Evolutionary conservation across 306 rosid genomes (phyloP).

Genomic region (Gillenia trifoliata): DNA sequence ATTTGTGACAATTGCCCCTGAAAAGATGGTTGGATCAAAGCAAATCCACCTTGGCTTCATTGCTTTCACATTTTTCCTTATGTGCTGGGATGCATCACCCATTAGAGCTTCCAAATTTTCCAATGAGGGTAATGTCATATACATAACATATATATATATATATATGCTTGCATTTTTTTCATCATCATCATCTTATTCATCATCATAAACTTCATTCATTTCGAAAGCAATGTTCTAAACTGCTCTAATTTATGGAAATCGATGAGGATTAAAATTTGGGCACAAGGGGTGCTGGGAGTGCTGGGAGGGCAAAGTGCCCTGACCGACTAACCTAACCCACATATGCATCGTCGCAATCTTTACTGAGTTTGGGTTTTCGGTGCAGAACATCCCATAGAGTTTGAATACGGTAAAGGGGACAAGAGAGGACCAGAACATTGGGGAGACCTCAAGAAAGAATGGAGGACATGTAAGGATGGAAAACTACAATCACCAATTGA

Average conservation of each 20-base stretch:
- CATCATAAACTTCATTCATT: too few relatives aligned
- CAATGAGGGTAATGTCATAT: neutral
- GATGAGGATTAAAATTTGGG: too few relatives aligned
- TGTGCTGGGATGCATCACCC: neutral
- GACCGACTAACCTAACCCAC: too few relatives aligned
- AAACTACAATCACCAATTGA: slow-evolving; percentile 17
- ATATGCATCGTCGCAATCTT: neutral
- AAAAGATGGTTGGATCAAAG: slow-evolving; percentile 9
- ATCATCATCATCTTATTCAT: too few relatives aligned
- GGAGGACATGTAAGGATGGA: slow-evolving; percentile 25
- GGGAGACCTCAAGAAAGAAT: slow-evolving; percentile 28
- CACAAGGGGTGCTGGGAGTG: too few relatives aligned
- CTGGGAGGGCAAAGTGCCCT: too few relatives aligned
- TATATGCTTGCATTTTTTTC: too few relatives aligned
- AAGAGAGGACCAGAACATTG: slow-evolving; percentile 24
- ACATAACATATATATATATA: neutral
- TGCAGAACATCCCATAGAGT: slow-evolving; percentile 10
- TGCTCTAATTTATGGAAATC: too few relatives aligned
- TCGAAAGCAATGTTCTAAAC: too few relatives aligned
- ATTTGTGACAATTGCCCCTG: neutral
- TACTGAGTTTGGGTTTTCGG: neutral
- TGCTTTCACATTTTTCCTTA: neutral
- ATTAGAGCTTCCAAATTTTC: neutral
- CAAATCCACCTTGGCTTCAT: neutral
- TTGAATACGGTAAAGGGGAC: slow-evolving; percentile 9